phyloP scores from a whole-genome alignment of 1,284 basidiomycete genomes.

The Tausonia pullulans region DNA sequence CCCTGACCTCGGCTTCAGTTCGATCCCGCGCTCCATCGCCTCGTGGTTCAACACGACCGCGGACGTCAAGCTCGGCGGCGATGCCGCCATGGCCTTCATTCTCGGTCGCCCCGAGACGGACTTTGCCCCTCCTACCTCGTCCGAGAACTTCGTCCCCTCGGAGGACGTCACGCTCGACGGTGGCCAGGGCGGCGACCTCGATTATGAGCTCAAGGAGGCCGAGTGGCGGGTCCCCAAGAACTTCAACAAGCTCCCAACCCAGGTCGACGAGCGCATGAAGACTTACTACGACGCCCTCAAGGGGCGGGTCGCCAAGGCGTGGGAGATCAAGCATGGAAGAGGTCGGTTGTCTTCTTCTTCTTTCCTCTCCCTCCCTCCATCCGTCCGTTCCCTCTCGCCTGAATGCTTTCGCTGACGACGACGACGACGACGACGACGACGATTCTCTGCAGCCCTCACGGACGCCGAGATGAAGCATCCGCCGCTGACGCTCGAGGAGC shows the following conservation, averaged over 20 bases:
- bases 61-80: slow-evolving; percentile 63
- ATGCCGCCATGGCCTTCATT: slow-evolving; percentile 68
- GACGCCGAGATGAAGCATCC: slow-evolving; percentile 71
- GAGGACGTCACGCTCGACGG: slow-evolving; percentile 7
- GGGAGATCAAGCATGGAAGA: slow-evolving; percentile 13
- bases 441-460: slow-evolving; percentile 58
- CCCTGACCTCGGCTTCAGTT: slow-evolving; percentile 72
- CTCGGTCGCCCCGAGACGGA: slow-evolving; percentile 28
- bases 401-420: not conserved
- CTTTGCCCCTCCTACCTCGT: slow-evolving; percentile 8
- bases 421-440: no score
- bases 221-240: slow-evolving; percentile 52
- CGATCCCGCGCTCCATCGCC: slow-evolving; percentile 80
- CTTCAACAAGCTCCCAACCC: slow-evolving; percentile 46
- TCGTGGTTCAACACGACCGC: slow-evolving; percentile 86
- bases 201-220: slow-evolving; percentile 62
- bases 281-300: slow-evolving; percentile 68
- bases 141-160: slow-evolving; percentile 6
- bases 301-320: slow-evolving; percentile 42
- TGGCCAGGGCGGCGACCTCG: slow-evolving; percentile 45
- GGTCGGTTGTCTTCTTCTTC: slow-evolving; percentile 2
- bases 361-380: not conserved
- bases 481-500: slow-evolving; percentile 74
- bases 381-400: not conserved
- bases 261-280: slow-evolving; percentile 56